Percentiles rank a stretch among this genome's conserved stretches.
These are phyloP conservation scores for Samsoniella hepiali DNA, from an alignment of 2,329 filamentous ascomycete species.

Conservation along the genomic window DNA sequence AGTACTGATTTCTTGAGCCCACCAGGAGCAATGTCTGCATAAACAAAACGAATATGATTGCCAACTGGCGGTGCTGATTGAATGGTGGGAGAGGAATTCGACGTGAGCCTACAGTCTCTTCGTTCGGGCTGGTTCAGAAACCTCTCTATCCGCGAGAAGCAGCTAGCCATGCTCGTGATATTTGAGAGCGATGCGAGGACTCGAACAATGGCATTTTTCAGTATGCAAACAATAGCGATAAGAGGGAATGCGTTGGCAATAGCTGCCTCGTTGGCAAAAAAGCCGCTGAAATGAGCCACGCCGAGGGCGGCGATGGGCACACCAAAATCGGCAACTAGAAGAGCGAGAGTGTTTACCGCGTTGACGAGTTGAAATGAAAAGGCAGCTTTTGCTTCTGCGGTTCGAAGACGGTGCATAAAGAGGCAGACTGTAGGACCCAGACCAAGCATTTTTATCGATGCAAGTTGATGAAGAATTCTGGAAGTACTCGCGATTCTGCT, in stretches of 20 bases:
- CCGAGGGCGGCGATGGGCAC: not conserved
- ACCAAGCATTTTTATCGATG: conserved; percentile 9
- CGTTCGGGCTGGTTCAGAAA: not conserved
- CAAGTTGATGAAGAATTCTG: not conserved
- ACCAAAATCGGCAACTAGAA: not conserved
- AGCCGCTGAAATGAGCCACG: not conserved
- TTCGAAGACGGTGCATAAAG: not conserved
- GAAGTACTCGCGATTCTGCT: not conserved
- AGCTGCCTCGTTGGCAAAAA: too few species aligned
- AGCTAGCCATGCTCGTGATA: not conserved
- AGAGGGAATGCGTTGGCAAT: too few species aligned
- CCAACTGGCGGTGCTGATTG: not conserved
- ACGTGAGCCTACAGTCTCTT: not conserved
- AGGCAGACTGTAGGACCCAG: not conserved
- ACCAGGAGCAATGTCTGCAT: not conserved
- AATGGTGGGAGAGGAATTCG: not conserved
- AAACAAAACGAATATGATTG: not conserved
- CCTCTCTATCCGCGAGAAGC: not conserved
- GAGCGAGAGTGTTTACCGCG: not conserved
- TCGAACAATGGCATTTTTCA: too few species aligned
- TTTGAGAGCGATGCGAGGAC: not conserved
- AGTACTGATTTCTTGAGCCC: not conserved
- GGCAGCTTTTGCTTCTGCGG: not conserved
- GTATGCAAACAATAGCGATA: too few species aligned
- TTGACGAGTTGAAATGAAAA: not conserved